Evolutionary conservation across 495 filamentous ascomycete genomes (phyloP).

Genomic region (Hypoxylon subgilvum): DNA sequence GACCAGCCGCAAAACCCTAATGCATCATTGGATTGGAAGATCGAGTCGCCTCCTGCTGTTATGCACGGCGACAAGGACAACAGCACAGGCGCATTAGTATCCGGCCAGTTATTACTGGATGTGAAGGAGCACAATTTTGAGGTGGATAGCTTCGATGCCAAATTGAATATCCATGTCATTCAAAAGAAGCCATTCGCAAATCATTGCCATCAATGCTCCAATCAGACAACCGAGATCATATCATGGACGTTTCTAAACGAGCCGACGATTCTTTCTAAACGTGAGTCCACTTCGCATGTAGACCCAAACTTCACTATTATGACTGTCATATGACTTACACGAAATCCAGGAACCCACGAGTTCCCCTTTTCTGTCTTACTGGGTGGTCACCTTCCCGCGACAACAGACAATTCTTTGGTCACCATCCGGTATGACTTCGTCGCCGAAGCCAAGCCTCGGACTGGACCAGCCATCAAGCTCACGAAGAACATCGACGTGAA

Average conservation of each 20-base stretch:
- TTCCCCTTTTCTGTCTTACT: constrained; percentile 94
- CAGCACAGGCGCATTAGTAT: constrained; percentile 87
- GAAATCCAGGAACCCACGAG: constrained; percentile 61
- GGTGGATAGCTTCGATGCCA: constrained; percentile 73
- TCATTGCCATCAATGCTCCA: constrained; percentile 78
- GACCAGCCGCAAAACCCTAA: constrained; percentile 46
- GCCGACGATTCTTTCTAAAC: constrained; percentile 65
- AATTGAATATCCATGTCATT: constrained; percentile 66
- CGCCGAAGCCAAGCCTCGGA: constrained; percentile 68
- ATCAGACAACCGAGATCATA: constrained; percentile 71
- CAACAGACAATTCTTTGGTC: constrained; percentile 73
- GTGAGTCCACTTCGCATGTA: constrained; percentile 44
- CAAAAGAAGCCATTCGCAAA: constrained; percentile 78
- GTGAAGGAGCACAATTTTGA: constrained; percentile 68
- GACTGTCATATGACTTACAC: constrained; percentile 25
- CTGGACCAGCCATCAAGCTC: constrained; percentile 63
- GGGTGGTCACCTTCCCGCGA: constrained; percentile 83
- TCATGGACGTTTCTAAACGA: constrained; percentile 79
- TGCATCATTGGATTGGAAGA: constrained; percentile 72
- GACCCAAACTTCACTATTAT: neutral
- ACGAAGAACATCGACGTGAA: constrained; percentile 70
- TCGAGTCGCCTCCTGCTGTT: constrained; percentile 89
- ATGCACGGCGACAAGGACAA: constrained; percentile 76
- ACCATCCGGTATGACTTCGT: constrained; percentile 79
- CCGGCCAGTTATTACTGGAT: constrained; percentile 77